Conservation (phyloP, 805 yeast genomes). For the Millerago galiae region DNA sequence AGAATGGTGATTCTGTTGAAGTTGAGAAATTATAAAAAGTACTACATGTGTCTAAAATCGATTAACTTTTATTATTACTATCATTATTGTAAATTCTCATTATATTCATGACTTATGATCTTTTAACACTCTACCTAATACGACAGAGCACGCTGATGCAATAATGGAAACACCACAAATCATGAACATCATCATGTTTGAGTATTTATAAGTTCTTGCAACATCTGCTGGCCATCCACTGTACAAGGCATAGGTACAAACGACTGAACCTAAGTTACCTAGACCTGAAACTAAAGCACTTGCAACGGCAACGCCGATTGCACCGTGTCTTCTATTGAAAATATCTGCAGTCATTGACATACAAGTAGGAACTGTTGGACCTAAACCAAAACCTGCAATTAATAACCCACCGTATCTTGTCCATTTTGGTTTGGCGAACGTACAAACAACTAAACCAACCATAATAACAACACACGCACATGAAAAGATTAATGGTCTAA, state of each 20-base stretch:
- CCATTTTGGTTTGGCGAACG: conserved; percentile 73
- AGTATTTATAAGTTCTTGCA: conserved; percentile 51
- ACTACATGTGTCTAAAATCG: background rate
- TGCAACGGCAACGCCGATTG: conserved; percentile 77
- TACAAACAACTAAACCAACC: conserved; percentile 66
- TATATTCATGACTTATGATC: conserved; percentile 5
- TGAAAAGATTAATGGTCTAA: conserved; percentile 58
- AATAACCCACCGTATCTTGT: conserved; percentile 71
- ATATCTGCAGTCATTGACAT: conserved; percentile 83
- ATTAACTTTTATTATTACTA: too few species aligned
- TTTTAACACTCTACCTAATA: conserved; percentile 13
- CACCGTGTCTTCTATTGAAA: conserved; percentile 65
- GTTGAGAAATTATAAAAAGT: conserved; percentile 29
- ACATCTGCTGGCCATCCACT: conserved; percentile 82
- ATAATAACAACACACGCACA: conserved; percentile 62
- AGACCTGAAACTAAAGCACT: conserved; percentile 81
- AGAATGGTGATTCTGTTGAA: conserved; percentile 43
- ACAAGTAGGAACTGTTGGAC: conserved; percentile 84
- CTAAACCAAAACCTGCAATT: conserved; percentile 80
- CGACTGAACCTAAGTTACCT: conserved; percentile 82
- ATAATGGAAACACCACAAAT: conserved; percentile 72
- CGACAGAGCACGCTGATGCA: conserved; percentile 27
- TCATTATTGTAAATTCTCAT: background rate
- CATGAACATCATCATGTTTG: conserved; percentile 79
- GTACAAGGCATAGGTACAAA: conserved; percentile 80